Conservation (phyloP, 2,329 filamentous ascomycete species). For the Paraphoma sp. region DNA sequence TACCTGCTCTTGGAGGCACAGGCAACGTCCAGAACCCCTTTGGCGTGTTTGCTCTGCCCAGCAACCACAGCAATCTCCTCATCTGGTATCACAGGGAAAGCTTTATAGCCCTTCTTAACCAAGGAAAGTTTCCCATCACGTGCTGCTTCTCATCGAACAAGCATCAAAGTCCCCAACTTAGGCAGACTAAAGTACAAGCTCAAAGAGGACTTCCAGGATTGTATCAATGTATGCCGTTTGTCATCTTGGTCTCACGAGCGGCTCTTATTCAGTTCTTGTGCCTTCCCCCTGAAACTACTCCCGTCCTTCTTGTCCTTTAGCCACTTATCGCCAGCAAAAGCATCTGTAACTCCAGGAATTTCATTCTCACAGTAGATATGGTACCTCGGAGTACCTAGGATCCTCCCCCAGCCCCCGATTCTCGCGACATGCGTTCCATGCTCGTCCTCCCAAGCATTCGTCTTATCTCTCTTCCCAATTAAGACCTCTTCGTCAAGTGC, state of each 20-base stretch:
- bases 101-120: too few species aligned
- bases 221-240: too few species aligned
- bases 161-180: too few species aligned
- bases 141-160: too few species aligned
- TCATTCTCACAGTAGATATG: slow-evolving; percentile 34
- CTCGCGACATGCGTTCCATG: slow-evolving; percentile 26
- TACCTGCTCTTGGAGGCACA: not conserved
- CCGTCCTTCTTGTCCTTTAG: slow-evolving; percentile 9
- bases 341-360: slow-evolving; percentile 34
- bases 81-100: too few species aligned
- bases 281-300: slow-evolving; percentile 19
- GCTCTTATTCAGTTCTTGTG: slow-evolving; percentile 9
- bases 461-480: slow-evolving; percentile 24
- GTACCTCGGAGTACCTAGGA: slow-evolving; percentile 18
- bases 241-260: too few species aligned
- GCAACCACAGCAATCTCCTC: too few species aligned
- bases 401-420: slow-evolving; percentile 17
- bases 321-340: slow-evolving; percentile 27
- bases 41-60: too few species aligned
- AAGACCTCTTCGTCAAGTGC: slow-evolving; percentile 36
- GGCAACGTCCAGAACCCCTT: too few species aligned
- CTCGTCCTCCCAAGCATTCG: slow-evolving; percentile 30
- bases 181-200: too few species aligned
- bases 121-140: too few species aligned
- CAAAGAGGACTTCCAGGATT: too few species aligned